Percentiles rank a stretch among this genome's conserved stretches.
Evolutionary conservation across 1,284 basidiomycete species (phyloP).

Genomic region (Tilletiopsis washingtonensis): DNA sequence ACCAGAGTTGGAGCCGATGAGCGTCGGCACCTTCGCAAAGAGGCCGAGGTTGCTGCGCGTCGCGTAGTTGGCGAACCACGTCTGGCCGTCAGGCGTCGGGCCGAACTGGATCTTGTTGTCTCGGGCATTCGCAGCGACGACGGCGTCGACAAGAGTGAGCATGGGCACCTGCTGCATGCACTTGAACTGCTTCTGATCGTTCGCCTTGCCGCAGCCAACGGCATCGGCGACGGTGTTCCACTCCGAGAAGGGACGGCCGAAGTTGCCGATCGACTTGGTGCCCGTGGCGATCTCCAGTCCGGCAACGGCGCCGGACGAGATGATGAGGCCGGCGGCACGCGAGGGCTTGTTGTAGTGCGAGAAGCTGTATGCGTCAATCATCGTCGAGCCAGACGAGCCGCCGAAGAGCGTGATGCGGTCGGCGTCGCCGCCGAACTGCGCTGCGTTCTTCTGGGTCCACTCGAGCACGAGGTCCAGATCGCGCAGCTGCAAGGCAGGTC

Average conservation of each 20-base stretch:
- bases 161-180: conserved; percentile 12
- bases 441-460: conserved; percentile 1
- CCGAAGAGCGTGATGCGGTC: conserved; percentile 2
- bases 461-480: conserved; percentile 4
- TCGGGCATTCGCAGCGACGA: conserved; percentile 4
- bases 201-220: conserved; percentile 9
- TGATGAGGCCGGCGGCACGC: conserved; percentile 5
- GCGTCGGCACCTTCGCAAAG: conserved; percentile 4
- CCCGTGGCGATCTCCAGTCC: conserved; percentile 8
- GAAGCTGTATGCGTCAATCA: conserved; percentile 9
- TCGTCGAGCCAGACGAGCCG: background rate
- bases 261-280: background rate
- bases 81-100: conserved; percentile 6
- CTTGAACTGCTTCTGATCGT: conserved; percentile 6
- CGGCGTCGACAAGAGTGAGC: conserved; percentile 5
- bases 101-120: conserved; percentile 2
- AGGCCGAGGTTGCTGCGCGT: conserved; percentile 2
- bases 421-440: conserved; percentile 1
- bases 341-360: conserved; percentile 8
- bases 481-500: no score
- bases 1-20: conserved; percentile 13
- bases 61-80: conserved; percentile 5
- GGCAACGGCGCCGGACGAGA: conserved; percentile 11
- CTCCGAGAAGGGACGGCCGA: background rate
- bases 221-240: conserved; percentile 9